phyloP scores from a whole-genome alignment of 352 stramenopile species.

The Peronospora belbahrii region DNA sequence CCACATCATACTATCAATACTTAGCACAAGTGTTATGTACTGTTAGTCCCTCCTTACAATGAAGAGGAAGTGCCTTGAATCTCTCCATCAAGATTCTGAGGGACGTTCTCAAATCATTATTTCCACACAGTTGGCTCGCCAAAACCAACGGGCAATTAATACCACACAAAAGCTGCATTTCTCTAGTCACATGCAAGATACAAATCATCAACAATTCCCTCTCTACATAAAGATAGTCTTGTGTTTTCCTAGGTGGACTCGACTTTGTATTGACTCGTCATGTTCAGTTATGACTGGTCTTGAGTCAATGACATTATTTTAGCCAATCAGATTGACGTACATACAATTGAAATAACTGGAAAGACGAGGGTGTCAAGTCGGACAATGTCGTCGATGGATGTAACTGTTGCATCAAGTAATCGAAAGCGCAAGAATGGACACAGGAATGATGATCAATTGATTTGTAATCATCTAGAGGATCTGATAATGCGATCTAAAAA shows the following conservation, averaged over 20 bases:
- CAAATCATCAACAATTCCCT: constrained; percentile 3
- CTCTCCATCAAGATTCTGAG: constrained; percentile 78
- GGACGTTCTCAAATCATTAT: constrained; percentile 39
- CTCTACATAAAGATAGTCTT: background rate
- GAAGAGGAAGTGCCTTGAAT: constrained; percentile 66
- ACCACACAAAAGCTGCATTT: background rate
- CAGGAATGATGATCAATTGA: constrained; percentile 16
- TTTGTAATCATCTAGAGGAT: constrained; percentile 31
- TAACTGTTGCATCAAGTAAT: too few species aligned
- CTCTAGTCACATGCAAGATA: background rate
- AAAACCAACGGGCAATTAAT: constrained; percentile 51
- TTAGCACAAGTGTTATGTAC: constrained; percentile 12
- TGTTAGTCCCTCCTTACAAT: constrained; percentile 77
- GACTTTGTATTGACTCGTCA: background rate
- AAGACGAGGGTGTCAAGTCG: background rate
- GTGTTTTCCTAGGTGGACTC: background rate
- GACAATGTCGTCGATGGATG: too few species aligned
- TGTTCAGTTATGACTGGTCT: background rate
- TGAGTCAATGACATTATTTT: constrained; percentile 6
- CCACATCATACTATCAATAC: background rate
- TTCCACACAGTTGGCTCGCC: constrained; percentile 46
- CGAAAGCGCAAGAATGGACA: constrained; percentile 28
- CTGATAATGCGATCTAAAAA: constrained; percentile 30
- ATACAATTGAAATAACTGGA: constrained; percentile 2
- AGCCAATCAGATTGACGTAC: constrained; percentile 17